Conservation (phyloP, 768 basidiomycete genomes). For the Suillus subaureus region DNA sequence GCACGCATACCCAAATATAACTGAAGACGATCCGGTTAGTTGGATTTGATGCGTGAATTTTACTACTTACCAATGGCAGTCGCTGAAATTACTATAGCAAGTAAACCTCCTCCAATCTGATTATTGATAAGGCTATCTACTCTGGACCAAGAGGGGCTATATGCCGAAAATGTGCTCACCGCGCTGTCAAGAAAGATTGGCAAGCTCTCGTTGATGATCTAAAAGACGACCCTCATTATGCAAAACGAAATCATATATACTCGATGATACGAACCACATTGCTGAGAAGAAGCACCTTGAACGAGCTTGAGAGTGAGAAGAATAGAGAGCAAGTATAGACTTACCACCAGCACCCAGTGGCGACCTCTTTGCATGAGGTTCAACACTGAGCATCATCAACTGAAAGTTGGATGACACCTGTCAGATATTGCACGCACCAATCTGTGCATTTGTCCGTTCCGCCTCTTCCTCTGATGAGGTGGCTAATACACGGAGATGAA, state of each 20-base stretch:
- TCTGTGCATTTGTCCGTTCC: slow-evolving; percentile 71
- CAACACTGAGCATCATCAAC: slow-evolving; percentile 42
- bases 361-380: slow-evolving; percentile 63
- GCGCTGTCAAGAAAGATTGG: slow-evolving; percentile 83
- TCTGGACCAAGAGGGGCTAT: slow-evolving; percentile 7
- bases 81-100: slow-evolving; percentile 77
- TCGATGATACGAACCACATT: slow-evolving; percentile 69
- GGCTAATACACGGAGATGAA: slow-evolving; percentile 85
- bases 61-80: slow-evolving; percentile 48
- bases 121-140: neutral
- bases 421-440: slow-evolving; percentile 47
- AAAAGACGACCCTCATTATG: neutral
- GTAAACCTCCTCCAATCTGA: slow-evolving; percentile 67
- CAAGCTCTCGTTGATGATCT: slow-evolving; percentile 83
- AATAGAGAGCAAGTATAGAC: slow-evolving; percentile 17
- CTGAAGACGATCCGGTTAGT: slow-evolving; percentile 36
- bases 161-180: slow-evolving; percentile 26
- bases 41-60: slow-evolving; percentile 1
- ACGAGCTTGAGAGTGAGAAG: slow-evolving; percentile 12
- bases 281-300: slow-evolving; percentile 78
- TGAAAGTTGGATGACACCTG: slow-evolving; percentile 4
- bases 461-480: slow-evolving; percentile 71
- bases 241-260: neutral
- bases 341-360: slow-evolving; percentile 93
- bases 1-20: slow-evolving; percentile 75